Base-by-base conservation (phyloP, 2,329 filamentous ascomycete species). In the Trichoderma harzianum region DNA sequence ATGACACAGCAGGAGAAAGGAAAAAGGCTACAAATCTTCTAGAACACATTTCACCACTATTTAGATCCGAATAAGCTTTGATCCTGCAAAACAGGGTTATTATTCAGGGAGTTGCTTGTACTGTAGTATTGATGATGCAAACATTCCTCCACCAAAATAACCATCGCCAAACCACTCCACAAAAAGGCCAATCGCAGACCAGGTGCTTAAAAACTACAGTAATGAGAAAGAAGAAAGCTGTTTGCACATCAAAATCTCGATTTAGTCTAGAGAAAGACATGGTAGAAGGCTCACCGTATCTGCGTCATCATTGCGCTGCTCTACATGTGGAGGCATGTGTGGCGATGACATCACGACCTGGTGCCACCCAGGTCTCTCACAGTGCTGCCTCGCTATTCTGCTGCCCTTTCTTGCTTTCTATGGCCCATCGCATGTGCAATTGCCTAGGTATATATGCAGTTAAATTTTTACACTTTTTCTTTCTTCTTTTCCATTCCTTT, bases 301-400 rank as follows among this genome's bases (percentile, higher is more conserved):
- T 70, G 65, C 71, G 71, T 72, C 71, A 72, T 72, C 71, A 65
- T 72, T 72, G 66, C 65, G 70, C 58, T 55, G 63, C 24, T 36
- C 66, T 39, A 16, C 30, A 53, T 47, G 71, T 72, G 66, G 67
- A 72, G 70, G 64, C 55, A 21, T 24, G 12, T 53, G 71, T 65
- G 66, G 71, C 71, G 51, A 72, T 72, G 71, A 72, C 71, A 72
- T 72, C 71, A 72, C 67, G 47, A 70, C 66, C 39, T 47, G 12
- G 39, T 58, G 36, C 58, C 58, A 65, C 66, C 51, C 57, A 51
- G 36, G 26, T 57, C 11, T 32, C 58, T 26, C 30, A 63, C 47
- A 64, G 53, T 66, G 61, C 43, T 21, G 43, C 18, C 34, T 63
- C 43, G 32, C 28, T 62, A 10, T 34, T 62, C 21, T 7, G 21